Evolutionary conservation across 371 early-diverging fungal genomes (phyloP), one percentile per base, ranked within the genome.

Genomic region (Catenaria anguillulae): DNA sequence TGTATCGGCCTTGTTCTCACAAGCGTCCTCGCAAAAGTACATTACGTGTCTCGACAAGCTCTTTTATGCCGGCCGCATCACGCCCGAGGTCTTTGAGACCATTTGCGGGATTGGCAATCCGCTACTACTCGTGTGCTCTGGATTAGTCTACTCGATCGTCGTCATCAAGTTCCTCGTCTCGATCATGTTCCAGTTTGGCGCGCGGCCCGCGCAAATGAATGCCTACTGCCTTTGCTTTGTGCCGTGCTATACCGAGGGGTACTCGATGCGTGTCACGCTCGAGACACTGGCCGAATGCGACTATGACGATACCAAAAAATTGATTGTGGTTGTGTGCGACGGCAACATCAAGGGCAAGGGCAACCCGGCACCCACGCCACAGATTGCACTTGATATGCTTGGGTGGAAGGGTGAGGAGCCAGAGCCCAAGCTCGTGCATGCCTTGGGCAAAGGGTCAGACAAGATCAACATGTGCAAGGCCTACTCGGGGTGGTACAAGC

Each of bases 321-420:
- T 80, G 43, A 70, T 80, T 29, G 45, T 77, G 33, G 73, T 80
- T 33, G 64, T 80, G 54, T 65, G 73, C 23, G 80, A 80, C 72
- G 68, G 68, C 37, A 48, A 63, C 19, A 52, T 67, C 40, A 66
- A 23, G 35, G 67, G 66, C n/a, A 24, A 73, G 55, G 84, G 81
- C 26, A 82, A 82, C 63, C 79, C 77, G 35, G 64, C 69, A 55
- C 71, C 79, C 34, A 85, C 87, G 1, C 82, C 84, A 15, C 75
- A 80, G 33, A 76, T 83, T 42, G 72, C 81, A 5, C 64, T 78
- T 54, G 69, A 81, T 34, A 68, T 85, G 52, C 58, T 58, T 42
- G 24, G 68, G 61, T 72, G 73, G 61, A 65, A 68, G 26, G 64
- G 52, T 40, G 29, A 45, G 24, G 61, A 61, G 31, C 61, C 61